Evolutionary conservation across 192 early-diverging fungal genomes (phyloP), one percentile per base, ranked within the genome.

Genomic region (Lunasporangiospora selenospora): DNA sequence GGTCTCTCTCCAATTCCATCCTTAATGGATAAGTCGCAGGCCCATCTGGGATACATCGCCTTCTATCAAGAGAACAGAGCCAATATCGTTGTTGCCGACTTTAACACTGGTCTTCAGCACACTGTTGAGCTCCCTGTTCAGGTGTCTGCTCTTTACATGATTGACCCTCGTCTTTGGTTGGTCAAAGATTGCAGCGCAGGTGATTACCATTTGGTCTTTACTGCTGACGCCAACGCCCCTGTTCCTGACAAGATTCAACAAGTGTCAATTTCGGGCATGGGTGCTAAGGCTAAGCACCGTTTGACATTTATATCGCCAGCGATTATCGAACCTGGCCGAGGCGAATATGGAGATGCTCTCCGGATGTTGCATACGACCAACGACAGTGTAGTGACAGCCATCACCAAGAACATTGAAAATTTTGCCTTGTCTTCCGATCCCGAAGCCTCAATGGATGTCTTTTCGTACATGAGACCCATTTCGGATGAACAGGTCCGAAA

Each of bases 51-150:
- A 44, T 73, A 52, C 29, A 50, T 62, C 67, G 76, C 80, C 6
- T 85, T 87, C 34, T 87, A 82, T 53, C 86, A 87, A 58, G 71
- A 81, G 32, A 81, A 75, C 40, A 67, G 71, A 37, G 49, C 77
- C 18, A 63, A 62, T 29, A 38, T 86, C 30, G 64, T 81, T 24
- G 46, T 87, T 5, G 52, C 86, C 1, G 86, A 87, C 43, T 87
- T 87, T 33, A 84, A 83, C 52, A 77, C 80, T 0, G 78, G 70
- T 24, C 64, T 64, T 16, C 81, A 85, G 39, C 64, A 82, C 43
- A 81, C 60, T 12, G 67, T 87, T 18, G 67, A 57, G n/a, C n/a
- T 81, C 1, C 84, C 86, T 39, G 37, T 77, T 10, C 80, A 80
- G 18, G 66, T 81, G 24, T 36, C 65, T 7, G 77, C 64, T 2